phyloP scores from a whole-genome alignment of 306 rosid species.

The Rubus parviflorus region DNA sequence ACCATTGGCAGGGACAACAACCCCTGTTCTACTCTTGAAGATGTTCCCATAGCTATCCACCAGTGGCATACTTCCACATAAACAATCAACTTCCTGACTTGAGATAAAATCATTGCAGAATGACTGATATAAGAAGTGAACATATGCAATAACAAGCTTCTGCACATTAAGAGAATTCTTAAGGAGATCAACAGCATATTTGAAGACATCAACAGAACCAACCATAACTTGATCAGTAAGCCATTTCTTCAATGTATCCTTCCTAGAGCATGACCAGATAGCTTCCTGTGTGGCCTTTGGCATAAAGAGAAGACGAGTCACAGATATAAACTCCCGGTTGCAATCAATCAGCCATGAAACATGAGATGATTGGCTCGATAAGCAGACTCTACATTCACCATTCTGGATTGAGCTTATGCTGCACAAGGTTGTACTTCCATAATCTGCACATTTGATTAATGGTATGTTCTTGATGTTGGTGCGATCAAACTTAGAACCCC shows the following conservation, averaged over 20 bases:
- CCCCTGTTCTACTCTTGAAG: slow-evolving; percentile 12
- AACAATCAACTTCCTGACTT: not conserved
- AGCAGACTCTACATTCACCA: slow-evolving; percentile 24
- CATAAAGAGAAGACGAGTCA: slow-evolving; percentile 39
- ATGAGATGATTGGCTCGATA: slow-evolving; percentile 20
- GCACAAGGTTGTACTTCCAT: slow-evolving; percentile 38
- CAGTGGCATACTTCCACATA: slow-evolving; percentile 53
- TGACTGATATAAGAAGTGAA: slow-evolving; percentile 62
- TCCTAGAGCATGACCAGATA: slow-evolving; percentile 11
- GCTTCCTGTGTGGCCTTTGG: slow-evolving; percentile 50
- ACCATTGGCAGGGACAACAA: slow-evolving; percentile 58
- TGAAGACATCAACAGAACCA: slow-evolving; percentile 5
- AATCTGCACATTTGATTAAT: slow-evolving; percentile 46
- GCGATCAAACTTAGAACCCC: slow-evolving; percentile 27
- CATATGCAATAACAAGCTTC: slow-evolving; percentile 35
- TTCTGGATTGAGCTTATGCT: slow-evolving; percentile 17
- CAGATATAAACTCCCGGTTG: slow-evolving; percentile 41
- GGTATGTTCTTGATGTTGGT: slow-evolving; percentile 39
- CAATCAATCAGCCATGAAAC: slow-evolving; percentile 60
- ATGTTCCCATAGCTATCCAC: slow-evolving; percentile 50
- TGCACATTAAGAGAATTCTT: slow-evolving; percentile 13
- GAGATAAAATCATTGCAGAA: slow-evolving; percentile 16
- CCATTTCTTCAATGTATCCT: slow-evolving; percentile 39
- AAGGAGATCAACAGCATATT: slow-evolving; percentile 37
- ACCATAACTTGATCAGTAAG: slow-evolving; percentile 28